A percentile compares a stretch with the other conserved stretches of the same genome.
phyloP scores from a whole-genome alignment of 805 yeast species.

The Lachancea sp. region DNA sequence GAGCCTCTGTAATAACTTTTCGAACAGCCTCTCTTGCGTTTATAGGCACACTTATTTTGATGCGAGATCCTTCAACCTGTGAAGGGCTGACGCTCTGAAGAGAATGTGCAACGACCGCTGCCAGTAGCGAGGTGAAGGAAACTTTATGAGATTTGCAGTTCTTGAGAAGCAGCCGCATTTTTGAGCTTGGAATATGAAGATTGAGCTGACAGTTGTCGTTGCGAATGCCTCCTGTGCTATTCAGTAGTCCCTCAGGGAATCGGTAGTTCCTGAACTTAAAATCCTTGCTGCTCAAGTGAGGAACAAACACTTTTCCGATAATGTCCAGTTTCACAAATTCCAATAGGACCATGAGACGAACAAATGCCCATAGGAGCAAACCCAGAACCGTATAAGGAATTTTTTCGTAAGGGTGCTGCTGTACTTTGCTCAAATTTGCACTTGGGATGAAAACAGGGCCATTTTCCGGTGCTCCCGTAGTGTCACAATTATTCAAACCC shows the following conservation, averaged over 20 bases:
- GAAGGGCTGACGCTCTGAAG: slow-evolving; percentile 2
- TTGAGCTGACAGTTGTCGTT: slow-evolving; percentile 20
- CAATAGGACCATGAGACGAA: slow-evolving; percentile 6
- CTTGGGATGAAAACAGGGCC: not conserved
- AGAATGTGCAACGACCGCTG: slow-evolving; percentile 13
- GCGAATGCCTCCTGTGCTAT: slow-evolving; percentile 11
- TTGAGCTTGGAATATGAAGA: slow-evolving; percentile 11
- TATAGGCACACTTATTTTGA: slow-evolving; percentile 20
- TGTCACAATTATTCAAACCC: slow-evolving; percentile 4
- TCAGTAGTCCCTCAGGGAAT: slow-evolving; percentile 14
- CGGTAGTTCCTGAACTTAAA: slow-evolving; percentile 18
- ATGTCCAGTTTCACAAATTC: slow-evolving; percentile 5
- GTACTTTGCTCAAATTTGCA: not conserved
- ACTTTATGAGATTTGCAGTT: slow-evolving; percentile 19
- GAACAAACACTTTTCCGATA: slow-evolving; percentile 1
- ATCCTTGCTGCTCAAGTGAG: slow-evolving; percentile 3
- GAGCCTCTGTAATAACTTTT: slow-evolving; percentile 6
- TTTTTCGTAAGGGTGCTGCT: slow-evolving; percentile 2
- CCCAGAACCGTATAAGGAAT: slow-evolving; percentile 16
- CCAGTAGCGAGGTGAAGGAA: slow-evolving; percentile 21
- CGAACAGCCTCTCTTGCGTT: slow-evolving; percentile 20
- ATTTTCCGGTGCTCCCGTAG: not conserved
- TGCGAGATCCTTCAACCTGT: slow-evolving; percentile 7
- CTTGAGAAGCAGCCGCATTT: slow-evolving; percentile 11
- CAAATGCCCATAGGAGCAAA: slow-evolving; percentile 9